Base-by-base conservation (phyloP, 2,329 filamentous ascomycete genomes). In the Curvularia verruculosa region DNA sequence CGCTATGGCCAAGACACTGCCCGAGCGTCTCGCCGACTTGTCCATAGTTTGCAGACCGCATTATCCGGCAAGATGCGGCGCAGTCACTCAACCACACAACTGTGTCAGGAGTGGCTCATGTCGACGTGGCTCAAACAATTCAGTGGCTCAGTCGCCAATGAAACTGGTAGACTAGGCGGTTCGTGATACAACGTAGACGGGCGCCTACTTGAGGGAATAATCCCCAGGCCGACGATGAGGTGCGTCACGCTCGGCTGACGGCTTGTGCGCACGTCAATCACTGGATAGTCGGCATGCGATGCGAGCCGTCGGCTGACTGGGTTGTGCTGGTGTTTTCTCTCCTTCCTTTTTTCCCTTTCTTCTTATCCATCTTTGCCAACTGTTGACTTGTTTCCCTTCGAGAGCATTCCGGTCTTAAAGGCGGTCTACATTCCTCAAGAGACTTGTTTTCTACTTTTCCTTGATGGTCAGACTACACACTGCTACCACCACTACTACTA, bases 201-300 rank as follows among this genome's bases (percentile, higher is more conserved):
- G 23, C 45, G 13, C 24, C 34, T 45, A 34, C 10, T 18, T 44
- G 49, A 54, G 24, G 29, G 43, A 29, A 54, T 53, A 37, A 53
- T 19, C 24, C 18, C 12, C 31, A n/a, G n/a, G n/a, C n/a, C n/a
- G n/a, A n/a, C n/a, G n/a, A n/a, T 29, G 28, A 8, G 12, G 54
- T 60, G 54, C 54, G 58, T 58, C 58, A 58, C 54, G 45, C 54
- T 44, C 21, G 56, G 56, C 34, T 56, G 50, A 36, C 48, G 56
- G 56, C 48, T 55, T 58, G 56, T 49, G 52, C 52, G 47, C 47
- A 46, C 28, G 31, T 55, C 18, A 49, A 41, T 48, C 37, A 48
- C 46, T 50, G 39, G 46, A 31, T 54, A 54, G 52, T 48, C 52
- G 40, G 47, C 47, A 44, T 55, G 40, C 40, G 13, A n/a, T 43